Evolutionary conservation across 1,284 basidiomycete species (phyloP).

Genomic region (Anthracocystis panici-leucophaei): DNA sequence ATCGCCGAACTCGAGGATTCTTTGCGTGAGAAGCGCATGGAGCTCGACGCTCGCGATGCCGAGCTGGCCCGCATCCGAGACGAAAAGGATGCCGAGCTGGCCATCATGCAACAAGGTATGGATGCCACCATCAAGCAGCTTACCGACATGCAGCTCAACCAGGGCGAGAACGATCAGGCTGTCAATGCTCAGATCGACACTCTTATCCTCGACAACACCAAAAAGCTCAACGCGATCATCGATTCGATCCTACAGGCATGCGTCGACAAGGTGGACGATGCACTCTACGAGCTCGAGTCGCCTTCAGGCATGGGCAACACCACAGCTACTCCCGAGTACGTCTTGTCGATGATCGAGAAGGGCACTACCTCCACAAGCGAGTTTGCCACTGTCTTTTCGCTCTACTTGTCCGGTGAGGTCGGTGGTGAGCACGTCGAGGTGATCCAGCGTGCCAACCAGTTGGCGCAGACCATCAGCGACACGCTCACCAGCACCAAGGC

Average conservation of each 20-base stretch:
- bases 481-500: slow-evolving; percentile 94
- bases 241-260: slow-evolving; percentile 96
- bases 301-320: slow-evolving; percentile 92
- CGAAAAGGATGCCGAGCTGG: slow-evolving; percentile 96
- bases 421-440: slow-evolving; percentile 97
- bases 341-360: slow-evolving; percentile 98
- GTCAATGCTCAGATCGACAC: slow-evolving; percentile 96
- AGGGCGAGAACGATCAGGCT: slow-evolving; percentile 86
- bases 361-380: slow-evolving; percentile 92
- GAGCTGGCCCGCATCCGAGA: slow-evolving; percentile 86
- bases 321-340: slow-evolving; percentile 97
- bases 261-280: slow-evolving; percentile 95
- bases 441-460: slow-evolving; percentile 96
- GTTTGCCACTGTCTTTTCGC: slow-evolving; percentile 93
- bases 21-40: slow-evolving; percentile 78
- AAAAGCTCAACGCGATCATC: slow-evolving; percentile 98
- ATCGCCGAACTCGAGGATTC: slow-evolving; percentile 94
- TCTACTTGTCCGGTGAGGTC: slow-evolving; percentile 86
- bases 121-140: slow-evolving; percentile 91
- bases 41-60: slow-evolving; percentile 79
- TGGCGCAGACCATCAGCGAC: slow-evolving; percentile 91
- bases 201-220: slow-evolving; percentile 94
- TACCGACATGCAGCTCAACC: slow-evolving; percentile 85
- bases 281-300: slow-evolving; percentile 96
- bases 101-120: slow-evolving; percentile 96